These are phyloP conservation scores for Globisporangium echinulatum DNA, from an alignment of 352 stramenopile genomes.

Conservation along the genomic window DNA sequence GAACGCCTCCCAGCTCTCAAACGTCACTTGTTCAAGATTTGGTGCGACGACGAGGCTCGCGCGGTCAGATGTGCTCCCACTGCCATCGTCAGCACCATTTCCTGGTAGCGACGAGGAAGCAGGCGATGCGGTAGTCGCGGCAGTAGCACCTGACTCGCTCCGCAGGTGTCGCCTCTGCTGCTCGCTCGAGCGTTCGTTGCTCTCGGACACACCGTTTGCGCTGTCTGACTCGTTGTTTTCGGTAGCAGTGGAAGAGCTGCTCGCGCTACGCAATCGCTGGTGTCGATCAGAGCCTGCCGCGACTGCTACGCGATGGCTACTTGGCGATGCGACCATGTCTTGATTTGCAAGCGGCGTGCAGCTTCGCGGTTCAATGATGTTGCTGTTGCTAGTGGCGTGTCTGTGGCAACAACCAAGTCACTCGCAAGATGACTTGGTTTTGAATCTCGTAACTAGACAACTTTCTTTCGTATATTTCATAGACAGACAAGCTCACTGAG, in stretches of 20 bases:
- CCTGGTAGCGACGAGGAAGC: too few species aligned
- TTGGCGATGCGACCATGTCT: too few species aligned
- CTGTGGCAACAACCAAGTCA: too few species aligned
- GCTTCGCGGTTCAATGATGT: too few species aligned
- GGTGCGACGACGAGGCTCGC: constrained; percentile 1
- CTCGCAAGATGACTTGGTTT: too few species aligned
- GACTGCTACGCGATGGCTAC: too few species aligned
- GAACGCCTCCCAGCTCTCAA: constrained; percentile 5
- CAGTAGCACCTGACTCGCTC: not conserved
- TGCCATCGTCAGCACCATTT: not conserved
- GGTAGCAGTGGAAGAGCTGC: not conserved
- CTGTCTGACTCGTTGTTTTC: not conserved
- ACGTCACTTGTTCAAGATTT: not conserved
- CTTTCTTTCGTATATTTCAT: too few species aligned
- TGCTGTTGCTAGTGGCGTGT: too few species aligned
- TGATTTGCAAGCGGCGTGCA: too few species aligned
- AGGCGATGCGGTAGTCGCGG: not conserved
- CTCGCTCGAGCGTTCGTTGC: not conserved
- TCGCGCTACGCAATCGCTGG: not conserved
- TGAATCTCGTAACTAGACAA: too few species aligned
- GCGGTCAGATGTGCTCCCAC: not conserved
- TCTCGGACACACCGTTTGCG: not conserved
- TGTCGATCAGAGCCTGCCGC: not conserved
- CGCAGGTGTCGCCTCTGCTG: not conserved
- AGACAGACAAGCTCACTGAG: too few species aligned